These are phyloP conservation scores for Russula dissimulans DNA, from an alignment of 768 basidiomycete species.

Conservation along the genomic window DNA sequence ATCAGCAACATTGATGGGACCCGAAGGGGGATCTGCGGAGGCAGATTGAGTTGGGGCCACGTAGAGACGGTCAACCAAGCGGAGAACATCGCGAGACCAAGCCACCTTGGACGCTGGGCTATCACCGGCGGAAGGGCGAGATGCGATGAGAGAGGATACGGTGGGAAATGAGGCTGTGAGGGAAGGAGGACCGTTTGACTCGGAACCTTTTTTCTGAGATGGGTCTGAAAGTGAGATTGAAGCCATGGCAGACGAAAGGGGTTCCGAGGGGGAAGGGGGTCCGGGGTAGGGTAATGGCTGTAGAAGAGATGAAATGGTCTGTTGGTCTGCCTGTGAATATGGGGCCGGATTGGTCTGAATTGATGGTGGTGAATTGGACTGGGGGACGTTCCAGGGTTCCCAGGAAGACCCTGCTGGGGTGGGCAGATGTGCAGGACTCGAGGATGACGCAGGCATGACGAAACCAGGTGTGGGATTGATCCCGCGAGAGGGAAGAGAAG, in stretches of 20 bases:
- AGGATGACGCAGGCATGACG: conserved; percentile 4
- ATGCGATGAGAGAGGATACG: conserved; percentile 47
- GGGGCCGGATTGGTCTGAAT: conserved; percentile 22
- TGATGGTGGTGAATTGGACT: conserved; percentile 22
- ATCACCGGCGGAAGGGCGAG: conserved; percentile 39
- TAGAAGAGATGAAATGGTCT: neutral
- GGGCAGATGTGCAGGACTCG: conserved; percentile 3
- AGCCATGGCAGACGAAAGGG: conserved; percentile 18
- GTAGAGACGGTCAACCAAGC: conserved; percentile 54
- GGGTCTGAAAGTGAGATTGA: conserved; percentile 18
- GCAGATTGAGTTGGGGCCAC: conserved; percentile 26
- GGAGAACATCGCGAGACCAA: conserved; percentile 79
- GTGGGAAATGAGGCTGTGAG: conserved; percentile 64
- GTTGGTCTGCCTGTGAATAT: conserved; percentile 18
- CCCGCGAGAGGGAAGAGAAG: conserved; percentile 24
- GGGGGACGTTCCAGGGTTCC: conserved; percentile 25
- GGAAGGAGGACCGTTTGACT: conserved; percentile 30
- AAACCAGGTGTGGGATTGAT: conserved; percentile 19
- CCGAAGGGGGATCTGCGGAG: conserved; percentile 30
- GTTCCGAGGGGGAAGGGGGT: conserved; percentile 4
- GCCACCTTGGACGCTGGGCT: conserved; percentile 55
- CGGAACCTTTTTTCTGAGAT: conserved; percentile 22
- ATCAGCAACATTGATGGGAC: conserved; percentile 49
- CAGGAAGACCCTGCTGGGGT: conserved; percentile 23
- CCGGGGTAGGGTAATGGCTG: neutral